Base-by-base conservation (phyloP, 805 yeast species). In the Sugiyamaella valdiviana region DNA sequence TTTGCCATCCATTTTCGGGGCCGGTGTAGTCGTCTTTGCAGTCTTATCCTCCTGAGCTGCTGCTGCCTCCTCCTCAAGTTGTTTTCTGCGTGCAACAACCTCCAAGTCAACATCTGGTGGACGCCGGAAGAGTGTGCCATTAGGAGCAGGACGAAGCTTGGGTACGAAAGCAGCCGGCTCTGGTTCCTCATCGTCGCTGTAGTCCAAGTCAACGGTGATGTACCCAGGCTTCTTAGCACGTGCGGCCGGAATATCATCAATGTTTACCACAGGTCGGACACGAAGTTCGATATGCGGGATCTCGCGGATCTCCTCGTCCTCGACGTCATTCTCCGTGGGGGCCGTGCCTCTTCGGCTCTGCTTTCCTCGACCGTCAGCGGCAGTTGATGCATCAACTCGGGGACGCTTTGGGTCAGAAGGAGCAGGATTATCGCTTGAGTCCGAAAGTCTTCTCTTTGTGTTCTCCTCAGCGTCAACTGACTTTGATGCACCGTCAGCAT, bases 191-290 rank as follows among this genome's bases (percentile, higher is more conserved):
- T 54, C 57, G 16, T 57, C 61, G 35, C 59, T 50, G 44, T 61
- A 56, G n/a, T 62, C 67, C 39, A 66, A 63, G 22, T 59, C 60
- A 1, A 67, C 70, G 2, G 65, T 53, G 36, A 63, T 61, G 42
- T 54, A 63, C 1, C 71, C 71, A 0, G 67, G 68, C 5, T 58
- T 53, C n/a, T 52, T 48, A 19, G 50, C 50, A 16, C 68, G 53
- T 2, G 58, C 61, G 16, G 45, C 40, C 2, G 64, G 53, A 15
- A 62, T 44, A 21, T 59, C 62, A 14, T 54, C 36, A 5, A 61
- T 26, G 21, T 59, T 58, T 7, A 62, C 29, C 14, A 54, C 39
- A 10, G 55, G 57, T 45, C 52, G 52, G 2, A 40, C 40, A 10
- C 29, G 26, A 20, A 45, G 29, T 26, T 54, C 49, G 19, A 54